Conservation (phyloP, 1,284 basidiomycete genomes). For the Ustilago bromivora region DNA sequence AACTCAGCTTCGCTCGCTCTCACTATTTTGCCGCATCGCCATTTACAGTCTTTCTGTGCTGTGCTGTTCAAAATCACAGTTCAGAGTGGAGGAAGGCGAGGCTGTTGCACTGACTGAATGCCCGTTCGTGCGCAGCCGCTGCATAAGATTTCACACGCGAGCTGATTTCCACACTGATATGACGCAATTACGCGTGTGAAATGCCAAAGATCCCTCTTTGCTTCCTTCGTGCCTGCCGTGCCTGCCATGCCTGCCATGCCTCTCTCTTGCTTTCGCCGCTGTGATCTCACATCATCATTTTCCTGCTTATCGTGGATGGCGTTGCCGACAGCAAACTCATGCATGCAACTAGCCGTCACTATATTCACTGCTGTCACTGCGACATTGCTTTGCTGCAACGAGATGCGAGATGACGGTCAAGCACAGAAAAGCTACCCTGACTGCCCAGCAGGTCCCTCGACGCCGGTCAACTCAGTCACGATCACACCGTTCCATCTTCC, state of each 20-base stretch:
- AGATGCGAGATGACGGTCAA: slow-evolving; percentile 2
- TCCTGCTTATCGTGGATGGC: background rate
- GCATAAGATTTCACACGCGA: slow-evolving; percentile 17
- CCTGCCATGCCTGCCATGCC: too few relatives aligned
- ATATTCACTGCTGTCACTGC: background rate
- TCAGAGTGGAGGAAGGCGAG: background rate
- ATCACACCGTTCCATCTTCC: too few relatives aligned
- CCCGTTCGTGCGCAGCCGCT: slow-evolving; percentile 12
- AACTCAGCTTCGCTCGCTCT: background rate
- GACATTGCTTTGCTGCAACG: background rate
- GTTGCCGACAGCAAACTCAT: slow-evolving; percentile 5
- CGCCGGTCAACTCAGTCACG: too few relatives aligned
- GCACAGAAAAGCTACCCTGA: background rate
- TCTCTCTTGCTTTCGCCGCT: too few relatives aligned
- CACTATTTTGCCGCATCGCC: background rate
- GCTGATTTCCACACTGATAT: slow-evolving; percentile 28
- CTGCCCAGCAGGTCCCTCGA: too few relatives aligned
- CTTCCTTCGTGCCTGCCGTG: too few relatives aligned
- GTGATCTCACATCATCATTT: background rate
- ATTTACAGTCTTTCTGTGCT: background rate
- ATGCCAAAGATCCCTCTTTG: background rate
- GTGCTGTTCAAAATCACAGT: background rate
- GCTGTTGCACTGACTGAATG: background rate
- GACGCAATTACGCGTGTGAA: slow-evolving; percentile 39
- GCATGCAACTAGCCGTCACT: background rate